Base-by-base conservation (phyloP, 2,329 filamentous ascomycete genomes). In the Coccinonectria pachysandricola region DNA sequence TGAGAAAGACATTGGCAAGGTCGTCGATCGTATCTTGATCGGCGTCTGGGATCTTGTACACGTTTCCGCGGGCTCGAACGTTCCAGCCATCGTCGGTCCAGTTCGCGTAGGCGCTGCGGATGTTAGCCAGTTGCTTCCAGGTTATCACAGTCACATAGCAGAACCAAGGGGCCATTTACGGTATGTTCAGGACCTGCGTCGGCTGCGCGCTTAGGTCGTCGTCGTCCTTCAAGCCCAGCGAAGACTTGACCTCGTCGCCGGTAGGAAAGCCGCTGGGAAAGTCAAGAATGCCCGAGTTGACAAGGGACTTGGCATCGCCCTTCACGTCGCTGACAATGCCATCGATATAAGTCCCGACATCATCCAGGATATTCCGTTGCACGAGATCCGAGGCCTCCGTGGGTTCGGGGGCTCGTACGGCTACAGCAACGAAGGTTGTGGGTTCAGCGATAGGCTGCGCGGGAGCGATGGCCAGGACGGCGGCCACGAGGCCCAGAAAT, bases 11-110 rank as follows among this genome's bases (percentile, higher is more conserved):
- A 38, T 85, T 75, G 31, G 79, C 77, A 4, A 86, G 60, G 19
- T 75, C 62, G 39, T 87, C 68, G 23, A 87, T 58, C 40, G 72
- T 80, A 17, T 61, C 57, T 39, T 72, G 61, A 2, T 66, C 68
- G 17, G 80, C 75, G 32, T 81, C 70, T 2, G 81, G 81, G 35
- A 79, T 69, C 52, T 85, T 86, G 63, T 77, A 87, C n/a, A 86
- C 75, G 44, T 85, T 85, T 40, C 81, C 82, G 39, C 80, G 81
- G 36, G 86, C 71, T 15, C 79, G 68, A 4, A 86, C 65, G 36
- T 76, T 83, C 82, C 82, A 87, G 17, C 78, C 78, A 31, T 73
- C 54, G n/a, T 75, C 62, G 2, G 81, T 86, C 74, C 78, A 87
- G 37, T 87, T 87, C n/a, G 65, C 81, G 39, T 79, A 79, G 8